Percentiles rank a stretch among this genome's conserved stretches.
Evolutionary conservation across 108 stramenopile genomes (phyloP).

Genomic region (Cyclostephanos invisitatus): DNA sequence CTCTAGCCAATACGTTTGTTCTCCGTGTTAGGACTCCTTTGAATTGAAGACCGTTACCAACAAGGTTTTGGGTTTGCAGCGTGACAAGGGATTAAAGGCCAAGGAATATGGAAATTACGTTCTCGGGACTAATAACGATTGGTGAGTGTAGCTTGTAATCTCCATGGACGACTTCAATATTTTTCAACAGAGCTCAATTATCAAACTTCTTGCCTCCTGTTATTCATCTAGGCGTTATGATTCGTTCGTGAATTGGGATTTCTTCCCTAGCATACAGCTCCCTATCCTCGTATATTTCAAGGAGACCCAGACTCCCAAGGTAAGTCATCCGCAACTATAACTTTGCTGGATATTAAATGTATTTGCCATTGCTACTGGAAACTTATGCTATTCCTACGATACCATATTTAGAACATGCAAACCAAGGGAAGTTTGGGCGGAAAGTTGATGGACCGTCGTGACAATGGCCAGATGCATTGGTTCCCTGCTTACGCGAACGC

Average conservation of each 20-base stretch:
- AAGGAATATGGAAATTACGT: constrained; percentile 47
- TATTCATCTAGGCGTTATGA: constrained; percentile 35
- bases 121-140: constrained; percentile 42
- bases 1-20: neutral
- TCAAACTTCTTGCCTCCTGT: neutral
- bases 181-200: neutral
- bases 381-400: neutral
- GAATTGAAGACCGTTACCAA: constrained; percentile 42
- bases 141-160: constrained; percentile 1
- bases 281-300: constrained; percentile 87
- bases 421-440: constrained; percentile 47
- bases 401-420: constrained; percentile 34
- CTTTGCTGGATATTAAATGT: neutral
- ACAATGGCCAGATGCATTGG: constrained; percentile 64
- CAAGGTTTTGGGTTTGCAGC: constrained; percentile 33
- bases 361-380: neutral
- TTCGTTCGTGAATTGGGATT: constrained; percentile 79
- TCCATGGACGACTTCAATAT: neutral
- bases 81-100: constrained; percentile 37
- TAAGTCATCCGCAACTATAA: neutral
- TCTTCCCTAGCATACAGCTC: constrained; percentile 64
- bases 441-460: constrained; percentile 53
- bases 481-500: constrained; percentile 63
- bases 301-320: constrained; percentile 72
- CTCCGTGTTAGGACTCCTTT: constrained; percentile 20